Evolutionary conservation across 179 eudicot genomes (phyloP).

Genomic region (Silene coronaria): DNA sequence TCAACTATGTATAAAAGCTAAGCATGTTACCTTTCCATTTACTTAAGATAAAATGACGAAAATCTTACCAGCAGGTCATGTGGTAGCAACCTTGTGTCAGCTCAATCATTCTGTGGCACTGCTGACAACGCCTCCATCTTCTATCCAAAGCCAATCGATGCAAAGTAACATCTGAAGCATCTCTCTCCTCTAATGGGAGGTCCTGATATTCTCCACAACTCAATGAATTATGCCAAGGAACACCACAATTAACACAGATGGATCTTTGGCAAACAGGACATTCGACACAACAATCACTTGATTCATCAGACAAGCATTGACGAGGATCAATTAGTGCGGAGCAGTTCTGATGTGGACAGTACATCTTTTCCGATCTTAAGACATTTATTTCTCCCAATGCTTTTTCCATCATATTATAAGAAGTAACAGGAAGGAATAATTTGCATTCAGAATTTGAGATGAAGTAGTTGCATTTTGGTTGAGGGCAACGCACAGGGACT

Average conservation of each 20-base stretch:
- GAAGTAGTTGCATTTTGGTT: slow-evolving; percentile 46
- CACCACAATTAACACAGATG: slow-evolving; percentile 60
- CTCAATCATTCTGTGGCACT: slow-evolving; percentile 60
- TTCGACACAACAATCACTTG: slow-evolving; percentile 48
- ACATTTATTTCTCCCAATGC: slow-evolving; percentile 43
- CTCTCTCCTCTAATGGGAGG: slow-evolving; percentile 51
- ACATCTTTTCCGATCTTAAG: slow-evolving; percentile 40
- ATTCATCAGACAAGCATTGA: slow-evolving; percentile 42
- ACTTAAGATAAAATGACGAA: background rate
- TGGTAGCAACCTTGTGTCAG: slow-evolving; percentile 61
- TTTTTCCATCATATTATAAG: slow-evolving; percentile 46
- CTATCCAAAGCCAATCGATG: slow-evolving; percentile 47
- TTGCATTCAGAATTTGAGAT: slow-evolving; percentile 49
- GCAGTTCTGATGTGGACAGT: slow-evolving; percentile 59
- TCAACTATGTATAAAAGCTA: background rate
- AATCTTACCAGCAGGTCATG: slow-evolving; percentile 68
- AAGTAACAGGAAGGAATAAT: slow-evolving; percentile 58
- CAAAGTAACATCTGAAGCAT: slow-evolving; percentile 39
- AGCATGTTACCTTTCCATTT: background rate
- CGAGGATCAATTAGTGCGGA: slow-evolving; percentile 54
- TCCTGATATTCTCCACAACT: slow-evolving; percentile 65
- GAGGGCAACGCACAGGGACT: slow-evolving; percentile 66
- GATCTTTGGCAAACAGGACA: slow-evolving; percentile 59
- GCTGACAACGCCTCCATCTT: slow-evolving; percentile 67
- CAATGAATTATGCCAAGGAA: slow-evolving; percentile 64